Base-by-base conservation (phyloP, 2,329 filamentous ascomycete genomes). In the Neofusicoccum cordaticola region DNA sequence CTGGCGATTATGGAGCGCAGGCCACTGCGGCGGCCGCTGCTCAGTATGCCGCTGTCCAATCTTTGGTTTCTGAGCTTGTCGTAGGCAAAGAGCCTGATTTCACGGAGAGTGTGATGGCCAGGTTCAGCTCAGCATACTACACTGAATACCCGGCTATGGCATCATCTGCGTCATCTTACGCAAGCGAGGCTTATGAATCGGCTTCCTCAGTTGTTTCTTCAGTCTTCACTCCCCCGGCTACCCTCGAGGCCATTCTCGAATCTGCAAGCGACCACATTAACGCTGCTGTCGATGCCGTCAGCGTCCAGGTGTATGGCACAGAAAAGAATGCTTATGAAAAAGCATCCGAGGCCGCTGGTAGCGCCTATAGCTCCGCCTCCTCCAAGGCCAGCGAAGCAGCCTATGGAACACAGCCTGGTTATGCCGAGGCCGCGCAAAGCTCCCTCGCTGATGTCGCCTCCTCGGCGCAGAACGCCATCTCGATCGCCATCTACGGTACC, bases 61-160 rank as follows among this genome's bases (percentile, higher is more conserved):
- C 85, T 12, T 83, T 95, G 1, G 84, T 96, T 13, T 90, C 89
- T 1, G 92, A 96, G 75, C 81, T 96, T 1, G 82, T 96, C 13
- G 79, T 84, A 45, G 92, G 90, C 62, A 92, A 89, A 74, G 92
- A 96, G 73, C 88, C 91, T 0, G 87, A 88, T 13, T 96, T 92
- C 71, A 93, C 89, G 0, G 90, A 96, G 72, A 93, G 90, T 66
- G 89, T 94, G 2, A 87, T 92, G 77, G 86, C 82, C 61, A 86
- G 90, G 60, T 83, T 96, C 12, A 85, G 86, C 64, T 88, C 85
- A 2, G 90, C 87, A 0, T 95, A 94, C 71, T 86, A 87, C 27
- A 91, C 88, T 0, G 89, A 87, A 1, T 79, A 85, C 1, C 82
- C 86, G 0, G 86, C 82, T 0, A 80, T 84, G 7, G 82, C 82